Evolutionary conservation across 2,329 filamentous ascomycete genomes (phyloP), one percentile per base, ranked within the genome.

Genomic region (Ilyonectria robusta): DNA sequence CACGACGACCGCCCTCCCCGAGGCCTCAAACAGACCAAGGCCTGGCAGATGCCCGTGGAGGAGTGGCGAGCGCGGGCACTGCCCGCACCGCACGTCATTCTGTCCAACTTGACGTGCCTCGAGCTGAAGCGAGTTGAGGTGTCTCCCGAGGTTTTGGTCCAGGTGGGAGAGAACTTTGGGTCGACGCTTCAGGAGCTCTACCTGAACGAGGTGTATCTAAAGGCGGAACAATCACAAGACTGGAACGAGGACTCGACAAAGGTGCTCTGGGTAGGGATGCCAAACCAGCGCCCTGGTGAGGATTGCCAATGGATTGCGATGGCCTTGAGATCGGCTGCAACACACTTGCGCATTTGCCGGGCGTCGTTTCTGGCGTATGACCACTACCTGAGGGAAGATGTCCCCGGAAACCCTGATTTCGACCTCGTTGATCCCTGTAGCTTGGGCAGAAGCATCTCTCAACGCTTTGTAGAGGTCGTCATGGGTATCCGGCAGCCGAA

Each of bases 391-490:
- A 70, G 74, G 13, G 80, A 79, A 33, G 79, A 81, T 35, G 68
- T 75, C 8, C 62, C 72, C 5, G 62, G 62, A 7, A 68, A 72
- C n/a, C 70, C 74, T 4, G 77, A 77, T 4, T 83, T 84, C 60
- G 84, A 85, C 71, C 71, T 83, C 42, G 68, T 73, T 29, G 84
- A 86, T 66, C 84, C 84, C 7, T 80, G 81, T 59, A 78, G 80
- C 2, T 77, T 83, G 26, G 77, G 77, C 11, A 80, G 84, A 46
- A 78, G 76, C 62, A 61, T 85, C 21, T 82, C 82, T 23, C 82
- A 84, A 72, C 83, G 84, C 55, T 85, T 85, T 65, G 83, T 85
- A 60, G 84, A 85, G 68, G 82, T 85, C 4, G 80, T 79, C 37
- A 79, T 74, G 66, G 84, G 84, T 31, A 72, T 83, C 37, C 68